A percentile compares a stretch with the other conserved stretches of the same genome.
Evolutionary conservation across 1,284 basidiomycete species (phyloP).

Genomic region (Macrocystidia cucumis): DNA sequence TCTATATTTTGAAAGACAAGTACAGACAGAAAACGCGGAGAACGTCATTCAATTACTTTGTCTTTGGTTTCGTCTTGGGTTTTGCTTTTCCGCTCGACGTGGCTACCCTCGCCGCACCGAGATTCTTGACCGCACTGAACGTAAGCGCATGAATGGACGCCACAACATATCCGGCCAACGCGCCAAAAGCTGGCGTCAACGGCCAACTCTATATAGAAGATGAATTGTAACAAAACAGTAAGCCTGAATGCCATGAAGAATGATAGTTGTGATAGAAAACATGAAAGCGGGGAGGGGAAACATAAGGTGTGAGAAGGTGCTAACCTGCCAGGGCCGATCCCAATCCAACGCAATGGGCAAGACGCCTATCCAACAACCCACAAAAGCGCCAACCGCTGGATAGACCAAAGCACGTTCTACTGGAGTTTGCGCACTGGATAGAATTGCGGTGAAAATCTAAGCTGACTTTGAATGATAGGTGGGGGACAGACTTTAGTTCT

Average conservation of each 20-base stretch:
- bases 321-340: conserved; percentile 93
- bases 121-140: conserved; percentile 33
- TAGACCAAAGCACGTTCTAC: conserved; percentile 77
- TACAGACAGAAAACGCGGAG: no score
- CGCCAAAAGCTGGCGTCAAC: conserved; percentile 65
- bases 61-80: no score
- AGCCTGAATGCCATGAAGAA: no score
- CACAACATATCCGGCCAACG: conserved; percentile 60
- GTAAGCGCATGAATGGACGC: conserved; percentile 53
- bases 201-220: conserved; percentile 58
- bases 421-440: conserved; percentile 49
- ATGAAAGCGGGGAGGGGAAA: conserved; percentile 3
- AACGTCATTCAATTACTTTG: no score
- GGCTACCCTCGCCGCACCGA: no score
- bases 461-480: conserved; percentile 5
- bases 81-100: no score
- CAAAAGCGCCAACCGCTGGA: conserved; percentile 63
- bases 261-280: conserved; percentile 2
- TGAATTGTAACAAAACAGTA: no score
- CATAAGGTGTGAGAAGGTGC: no score
- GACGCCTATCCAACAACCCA: conserved; percentile 76
- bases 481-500: conserved; percentile 63
- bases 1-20: no score
- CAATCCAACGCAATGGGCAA: conserved; percentile 88
- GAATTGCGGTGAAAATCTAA: conserved; percentile 5